Base-by-base conservation (phyloP, 192 early-diverging fungal species). In the Coemansia sp. region DNA sequence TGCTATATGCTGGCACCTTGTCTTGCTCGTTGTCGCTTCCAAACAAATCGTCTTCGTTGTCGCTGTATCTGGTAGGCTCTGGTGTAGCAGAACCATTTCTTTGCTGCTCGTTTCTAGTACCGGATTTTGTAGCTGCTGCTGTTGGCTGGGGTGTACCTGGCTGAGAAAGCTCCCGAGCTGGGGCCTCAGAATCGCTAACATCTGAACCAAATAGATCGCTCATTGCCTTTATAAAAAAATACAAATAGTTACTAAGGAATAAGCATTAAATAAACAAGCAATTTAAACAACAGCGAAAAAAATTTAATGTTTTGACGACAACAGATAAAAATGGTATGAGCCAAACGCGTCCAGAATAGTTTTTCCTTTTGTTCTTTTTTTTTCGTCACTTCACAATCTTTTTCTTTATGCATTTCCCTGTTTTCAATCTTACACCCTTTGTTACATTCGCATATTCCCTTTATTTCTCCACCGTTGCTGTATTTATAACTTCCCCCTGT, bases 121-220 rank as follows among this genome's bases (percentile, higher is more conserved):
- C 61, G 48, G 5, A 38, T 55, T 22, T 25, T 25, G 11, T 7
- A 7, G 29, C 42, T 5, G n/a, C 8, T 5, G 30, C 49, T 14
- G 40, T 22, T 28, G 40, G 38, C 30, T 57, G 30, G 6, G 71
- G 57, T 31, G 57, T 56, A 8, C 56, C 56, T 16, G 64, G 55
- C 34, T 60, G 63, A 25, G 64, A 50, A 12, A 14, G 40, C 56
- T 31, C 57, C 33, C 11, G 55, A 28, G 42, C 52, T 7, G 33
- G 42, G 29, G 59, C 60, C 45, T 76, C 79, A 10, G 54, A 28
- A 29, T 82, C 79, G 61, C 79, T 82, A 14, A 70, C 60, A 29
- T 76, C 79, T 16, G 79, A 82, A 30, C 73, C 79, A 70, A 73
- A 82, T 67, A 71, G 56, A 66, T 76, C 79, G 63, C 71, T 76